A percentile compares a stretch with the other conserved stretches of the same genome.
phyloP scores from a whole-genome alignment of 2,329 filamentous ascomycete genomes.

The Aspergillus vadensis region DNA sequence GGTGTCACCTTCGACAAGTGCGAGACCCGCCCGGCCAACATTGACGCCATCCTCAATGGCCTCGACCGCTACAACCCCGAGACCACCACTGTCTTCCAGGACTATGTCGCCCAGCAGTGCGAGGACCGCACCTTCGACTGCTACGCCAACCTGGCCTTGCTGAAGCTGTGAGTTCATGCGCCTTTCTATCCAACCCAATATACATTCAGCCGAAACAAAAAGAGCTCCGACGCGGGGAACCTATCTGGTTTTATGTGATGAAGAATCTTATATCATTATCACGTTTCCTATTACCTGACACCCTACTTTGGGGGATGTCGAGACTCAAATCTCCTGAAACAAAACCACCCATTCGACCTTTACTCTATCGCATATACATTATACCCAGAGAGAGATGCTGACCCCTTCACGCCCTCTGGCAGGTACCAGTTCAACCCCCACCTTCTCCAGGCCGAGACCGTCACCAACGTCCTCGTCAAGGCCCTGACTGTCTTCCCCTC shows the following conservation, averaged over 20 bases:
- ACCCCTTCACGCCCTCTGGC: slow-evolving; percentile 11
- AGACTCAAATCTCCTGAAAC: slow-evolving; percentile 72
- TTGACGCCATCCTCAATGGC: slow-evolving; percentile 91
- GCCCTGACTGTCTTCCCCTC: slow-evolving; percentile 95
- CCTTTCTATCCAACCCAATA: neutral
- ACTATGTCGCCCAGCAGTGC: slow-evolving; percentile 92
- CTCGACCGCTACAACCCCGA: slow-evolving; percentile 99
- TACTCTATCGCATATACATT: neutral
- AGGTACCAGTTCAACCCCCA: slow-evolving; percentile 99
- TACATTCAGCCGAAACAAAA: neutral
- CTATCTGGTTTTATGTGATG: slow-evolving; percentile 61
- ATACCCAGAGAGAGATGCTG: neutral
- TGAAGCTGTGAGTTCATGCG: slow-evolving; percentile 77
- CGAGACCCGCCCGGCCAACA: slow-evolving; percentile 87
- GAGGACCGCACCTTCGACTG: slow-evolving; percentile 91
- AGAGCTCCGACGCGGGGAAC: slow-evolving; percentile 7
- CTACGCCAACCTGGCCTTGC: slow-evolving; percentile 91
- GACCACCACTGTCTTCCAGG: slow-evolving; percentile 89
- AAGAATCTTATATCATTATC: slow-evolving; percentile 60
- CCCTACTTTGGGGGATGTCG: slow-evolving; percentile 60
- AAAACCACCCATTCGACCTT: slow-evolving; percentile 15
- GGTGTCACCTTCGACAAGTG: slow-evolving; percentile 73
- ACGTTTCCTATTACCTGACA: slow-evolving; percentile 99
- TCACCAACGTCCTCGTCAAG: slow-evolving; percentile 99
- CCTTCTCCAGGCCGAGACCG: slow-evolving; percentile 92